Evolutionary conservation across 768 basidiomycete species (phyloP).

Genomic region (Mycena leptocephala): DNA sequence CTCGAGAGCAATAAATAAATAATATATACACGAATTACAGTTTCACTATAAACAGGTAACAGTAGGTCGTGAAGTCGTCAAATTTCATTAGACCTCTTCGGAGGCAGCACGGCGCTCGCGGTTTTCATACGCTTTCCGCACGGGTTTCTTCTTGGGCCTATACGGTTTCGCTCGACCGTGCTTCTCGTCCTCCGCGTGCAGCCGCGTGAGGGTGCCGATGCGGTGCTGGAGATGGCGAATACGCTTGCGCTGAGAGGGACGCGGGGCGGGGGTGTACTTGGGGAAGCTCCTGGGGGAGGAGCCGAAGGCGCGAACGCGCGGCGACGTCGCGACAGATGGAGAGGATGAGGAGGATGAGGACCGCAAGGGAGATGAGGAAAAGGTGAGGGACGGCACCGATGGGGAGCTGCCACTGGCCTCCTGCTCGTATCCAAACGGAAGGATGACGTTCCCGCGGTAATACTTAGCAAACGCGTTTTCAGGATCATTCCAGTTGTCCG

Average conservation of each 20-base stretch:
- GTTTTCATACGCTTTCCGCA: not conserved
- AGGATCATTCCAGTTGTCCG: conserved; percentile 51
- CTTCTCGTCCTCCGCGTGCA: not conserved
- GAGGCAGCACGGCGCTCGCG: conserved; percentile 20
- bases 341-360: conserved; percentile 23
- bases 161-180: not conserved
- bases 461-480: conserved; percentile 49
- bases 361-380: conserved; percentile 30
- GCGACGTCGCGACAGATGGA: not conserved
- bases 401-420: conserved; percentile 40
- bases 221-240: conserved; percentile 50
- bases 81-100: conserved; percentile 15
- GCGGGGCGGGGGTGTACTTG: conserved; percentile 61
- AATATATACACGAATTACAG: conserved; percentile 20
- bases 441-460: conserved; percentile 43
- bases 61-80: not conserved
- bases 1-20: no score
- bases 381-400: conserved; percentile 13
- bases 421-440: conserved; percentile 39
- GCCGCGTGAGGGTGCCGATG: conserved; percentile 39
- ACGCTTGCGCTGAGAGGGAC: conserved; percentile 53
- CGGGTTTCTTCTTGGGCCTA: conserved; percentile 5
- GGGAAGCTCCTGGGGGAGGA: conserved; percentile 42
- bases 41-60: conserved; percentile 1
- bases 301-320: conserved; percentile 33